These are phyloP conservation scores for Euphorbia corollata DNA, from an alignment of 441 rosid species.

Conservation along the genomic window DNA sequence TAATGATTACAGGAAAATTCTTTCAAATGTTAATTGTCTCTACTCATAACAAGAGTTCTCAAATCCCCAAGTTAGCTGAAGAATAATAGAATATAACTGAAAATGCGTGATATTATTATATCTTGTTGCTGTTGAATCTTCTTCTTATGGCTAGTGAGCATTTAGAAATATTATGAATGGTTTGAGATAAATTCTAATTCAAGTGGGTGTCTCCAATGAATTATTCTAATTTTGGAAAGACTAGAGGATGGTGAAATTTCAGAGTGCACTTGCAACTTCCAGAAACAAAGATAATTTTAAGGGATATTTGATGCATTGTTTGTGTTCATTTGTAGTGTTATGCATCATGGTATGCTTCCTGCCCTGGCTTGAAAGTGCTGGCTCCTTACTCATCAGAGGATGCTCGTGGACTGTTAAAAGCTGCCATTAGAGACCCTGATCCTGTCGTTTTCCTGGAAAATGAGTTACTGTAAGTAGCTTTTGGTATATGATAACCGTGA, in stretches of 20 bases:
- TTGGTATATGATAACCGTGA: not conserved
- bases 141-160: not conserved
- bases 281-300: not conserved
- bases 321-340: constrained; percentile 53
- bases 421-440: constrained; percentile 96
- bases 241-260: not conserved
- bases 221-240: not conserved
- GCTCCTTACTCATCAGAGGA: constrained; percentile 85
- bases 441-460: constrained; percentile 96
- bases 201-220: not conserved
- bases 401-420: constrained; percentile 88
- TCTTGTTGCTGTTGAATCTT: not conserved
- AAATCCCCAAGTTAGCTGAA: not conserved
- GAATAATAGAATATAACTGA: not conserved
- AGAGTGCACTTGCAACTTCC: not conserved
- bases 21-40: not conserved
- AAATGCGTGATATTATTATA: not conserved
- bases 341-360: constrained; percentile 83
- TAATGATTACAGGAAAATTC: not conserved
- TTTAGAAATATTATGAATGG: not conserved
- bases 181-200: not conserved
- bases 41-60: not conserved
- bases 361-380: constrained; percentile 86
- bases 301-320: constrained; percentile 6
- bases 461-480: constrained; percentile 64